phyloP scores from a whole-genome alignment of 2,329 filamentous ascomycete species.

The Sclerotinia minor region DNA sequence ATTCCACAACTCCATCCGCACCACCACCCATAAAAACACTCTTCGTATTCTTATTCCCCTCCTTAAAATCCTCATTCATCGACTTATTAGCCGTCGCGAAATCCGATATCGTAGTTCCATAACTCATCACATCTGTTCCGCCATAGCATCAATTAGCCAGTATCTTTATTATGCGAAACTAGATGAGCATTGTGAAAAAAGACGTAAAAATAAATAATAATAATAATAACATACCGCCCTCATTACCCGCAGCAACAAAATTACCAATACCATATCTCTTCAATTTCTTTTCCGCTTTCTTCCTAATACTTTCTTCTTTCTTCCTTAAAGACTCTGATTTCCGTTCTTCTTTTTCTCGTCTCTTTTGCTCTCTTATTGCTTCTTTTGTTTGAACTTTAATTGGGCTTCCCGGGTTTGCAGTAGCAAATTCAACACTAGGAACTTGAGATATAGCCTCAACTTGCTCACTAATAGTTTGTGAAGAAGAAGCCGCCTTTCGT shows the following conservation, averaged over 20 bases:
- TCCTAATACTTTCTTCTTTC: background rate
- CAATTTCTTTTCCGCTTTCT: background rate
- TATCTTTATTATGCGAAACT: background rate
- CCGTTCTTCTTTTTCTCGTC: conserved; percentile 31
- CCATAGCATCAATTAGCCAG: background rate
- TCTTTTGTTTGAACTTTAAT: conserved; percentile 28
- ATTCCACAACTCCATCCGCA: background rate
- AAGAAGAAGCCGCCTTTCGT: conserved; percentile 2
- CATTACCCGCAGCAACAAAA: background rate
- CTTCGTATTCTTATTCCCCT: background rate
- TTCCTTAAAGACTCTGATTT: conserved; percentile 29
- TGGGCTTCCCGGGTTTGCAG: background rate
- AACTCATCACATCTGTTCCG: background rate
- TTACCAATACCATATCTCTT: background rate
- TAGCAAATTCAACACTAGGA: background rate
- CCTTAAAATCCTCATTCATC: background rate
- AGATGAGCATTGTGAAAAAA: background rate
- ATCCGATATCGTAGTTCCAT: background rate
- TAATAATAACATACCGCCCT: background rate
- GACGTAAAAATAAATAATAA: background rate
- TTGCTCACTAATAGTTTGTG: background rate
- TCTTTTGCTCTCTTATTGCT: conserved; percentile 32
- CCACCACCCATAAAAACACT: background rate
- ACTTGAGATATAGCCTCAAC: background rate
- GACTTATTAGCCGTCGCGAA: background rate